These are phyloP conservation scores for Rubroboletus pulcherrimus DNA, from an alignment of 768 basidiomycete genomes.

Conservation along the genomic window DNA sequence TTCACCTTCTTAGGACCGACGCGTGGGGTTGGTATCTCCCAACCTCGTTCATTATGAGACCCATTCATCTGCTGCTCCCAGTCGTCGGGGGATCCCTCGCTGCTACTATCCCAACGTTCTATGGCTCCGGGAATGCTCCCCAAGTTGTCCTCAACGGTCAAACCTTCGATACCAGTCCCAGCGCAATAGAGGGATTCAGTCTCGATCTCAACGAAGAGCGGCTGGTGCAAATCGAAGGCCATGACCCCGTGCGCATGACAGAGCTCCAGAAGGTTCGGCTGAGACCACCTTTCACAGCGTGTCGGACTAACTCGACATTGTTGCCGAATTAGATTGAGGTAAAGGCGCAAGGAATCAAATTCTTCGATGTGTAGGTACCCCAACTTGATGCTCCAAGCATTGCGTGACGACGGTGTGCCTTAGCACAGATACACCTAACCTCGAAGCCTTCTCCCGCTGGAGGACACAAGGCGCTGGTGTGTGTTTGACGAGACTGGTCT, in stretches of 20 bases:
- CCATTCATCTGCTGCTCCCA: constrained; percentile 16
- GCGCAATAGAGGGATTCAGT: constrained; percentile 46
- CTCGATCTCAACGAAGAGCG: constrained; percentile 70
- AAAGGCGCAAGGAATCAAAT: constrained; percentile 73
- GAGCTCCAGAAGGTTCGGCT: constrained; percentile 79
- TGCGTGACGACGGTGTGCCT: constrained; percentile 3
- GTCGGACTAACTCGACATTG: not conserved
- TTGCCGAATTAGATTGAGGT: constrained; percentile 54
- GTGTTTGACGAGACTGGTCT: constrained; percentile 10
- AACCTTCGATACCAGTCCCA: constrained; percentile 20
- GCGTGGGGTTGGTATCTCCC: not conserved
- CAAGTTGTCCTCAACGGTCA: constrained; percentile 30
- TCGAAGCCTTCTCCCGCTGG: constrained; percentile 42
- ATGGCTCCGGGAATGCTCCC: constrained; percentile 1
- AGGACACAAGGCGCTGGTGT: constrained; percentile 38
- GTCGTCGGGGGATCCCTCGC: constrained; percentile 20
- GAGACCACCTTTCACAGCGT: too few species aligned
- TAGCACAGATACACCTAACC: constrained; percentile 73
- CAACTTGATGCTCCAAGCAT: not conserved
- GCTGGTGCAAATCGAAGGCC: constrained; percentile 71
- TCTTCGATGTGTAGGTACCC: constrained; percentile 76
- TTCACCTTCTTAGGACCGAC: not conserved
- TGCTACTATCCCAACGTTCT: constrained; percentile 11
- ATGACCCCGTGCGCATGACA: constrained; percentile 74
- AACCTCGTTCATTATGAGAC: constrained; percentile 7